Percentiles rank a stretch among this genome's conserved stretches.
Conservation (phyloP, 2,329 filamentous ascomycete genomes). For the Curvularia hawaiiensis region DNA sequence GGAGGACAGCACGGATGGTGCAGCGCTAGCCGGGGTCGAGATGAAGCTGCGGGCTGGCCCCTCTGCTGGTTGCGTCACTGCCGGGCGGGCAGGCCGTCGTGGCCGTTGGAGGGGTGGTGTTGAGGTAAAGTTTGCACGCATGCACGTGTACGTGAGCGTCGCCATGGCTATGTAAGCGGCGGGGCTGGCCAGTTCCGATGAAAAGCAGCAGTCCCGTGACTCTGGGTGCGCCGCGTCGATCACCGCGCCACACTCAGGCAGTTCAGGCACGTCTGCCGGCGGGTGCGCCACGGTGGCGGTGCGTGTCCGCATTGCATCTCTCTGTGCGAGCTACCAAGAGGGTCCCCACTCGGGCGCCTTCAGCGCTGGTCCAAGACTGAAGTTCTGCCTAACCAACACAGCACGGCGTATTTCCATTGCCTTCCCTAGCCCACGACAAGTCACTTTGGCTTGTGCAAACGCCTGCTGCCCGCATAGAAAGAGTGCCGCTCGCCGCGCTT, state of each 20-base stretch:
- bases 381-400: constrained; percentile 7
- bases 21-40: constrained; percentile 13
- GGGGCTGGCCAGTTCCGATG: background rate
- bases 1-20: constrained; percentile 5
- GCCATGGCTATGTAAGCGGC: too few relatives aligned
- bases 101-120: constrained; percentile 10
- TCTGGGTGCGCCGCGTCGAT: background rate
- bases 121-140: background rate
- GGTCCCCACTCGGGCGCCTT: constrained; percentile 1
- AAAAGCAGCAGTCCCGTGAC: constrained; percentile 3
- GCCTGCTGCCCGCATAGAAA: background rate
- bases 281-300: background rate
- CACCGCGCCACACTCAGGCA: background rate
- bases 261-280: background rate
- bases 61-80: constrained; percentile 16
- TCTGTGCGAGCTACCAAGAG: background rate
- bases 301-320: background rate
- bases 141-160: background rate
- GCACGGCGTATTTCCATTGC: constrained; percentile 23
- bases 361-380: constrained; percentile 4
- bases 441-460: background rate
- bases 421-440: constrained; percentile 22
- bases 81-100: constrained; percentile 8
- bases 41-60: constrained; percentile 8
- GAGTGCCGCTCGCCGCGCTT: background rate